Percentiles rank a stretch among this genome's conserved stretches.
These are phyloP conservation scores for Leptosphaerulina australis DNA, from an alignment of 2,329 filamentous ascomycete species.

Conservation along the genomic window DNA sequence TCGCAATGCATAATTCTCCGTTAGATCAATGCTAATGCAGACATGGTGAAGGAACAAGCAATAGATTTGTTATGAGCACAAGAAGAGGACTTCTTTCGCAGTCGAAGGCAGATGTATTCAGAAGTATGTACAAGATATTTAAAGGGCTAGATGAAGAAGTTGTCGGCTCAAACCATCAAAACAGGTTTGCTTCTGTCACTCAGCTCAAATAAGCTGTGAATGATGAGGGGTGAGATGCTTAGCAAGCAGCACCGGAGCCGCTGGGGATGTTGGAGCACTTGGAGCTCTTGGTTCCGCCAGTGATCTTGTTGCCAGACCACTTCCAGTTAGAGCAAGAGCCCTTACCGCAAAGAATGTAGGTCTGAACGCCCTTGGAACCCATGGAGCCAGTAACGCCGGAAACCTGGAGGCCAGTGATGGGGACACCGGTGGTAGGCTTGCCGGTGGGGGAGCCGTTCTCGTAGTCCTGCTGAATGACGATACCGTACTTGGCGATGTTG, in stretches of 20 bases:
- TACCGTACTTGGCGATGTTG: conserved; percentile 57
- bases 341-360: conserved; percentile 63
- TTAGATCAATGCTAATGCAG: too few species aligned
- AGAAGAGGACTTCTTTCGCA: neutral
- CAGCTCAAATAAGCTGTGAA: conserved; percentile 1
- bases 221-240: conserved; percentile 8
- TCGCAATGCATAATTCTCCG: too few species aligned
- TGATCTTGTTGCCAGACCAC: conserved; percentile 54
- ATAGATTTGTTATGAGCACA: neutral
- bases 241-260: conserved; percentile 43
- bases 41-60: neutral
- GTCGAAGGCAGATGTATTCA: conserved; percentile 1
- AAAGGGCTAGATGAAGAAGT: conserved; percentile 2
- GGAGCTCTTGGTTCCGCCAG: conserved; percentile 47
- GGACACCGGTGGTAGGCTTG: conserved; percentile 55
- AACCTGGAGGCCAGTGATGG: conserved; percentile 54
- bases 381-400: conserved; percentile 51
- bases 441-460: conserved; percentile 54
- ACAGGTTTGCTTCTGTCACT: conserved; percentile 1
- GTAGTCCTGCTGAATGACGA: conserved; percentile 61
- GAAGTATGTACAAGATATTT: conserved; percentile 9
- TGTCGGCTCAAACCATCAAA: conserved; percentile 10
- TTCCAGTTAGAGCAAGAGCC: conserved; percentile 62
- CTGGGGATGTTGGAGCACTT: conserved; percentile 45
- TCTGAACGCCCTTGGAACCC: conserved; percentile 41